Conservation (phyloP, 2,329 filamentous ascomycete species). For the Dactylellina sp. region DNA sequence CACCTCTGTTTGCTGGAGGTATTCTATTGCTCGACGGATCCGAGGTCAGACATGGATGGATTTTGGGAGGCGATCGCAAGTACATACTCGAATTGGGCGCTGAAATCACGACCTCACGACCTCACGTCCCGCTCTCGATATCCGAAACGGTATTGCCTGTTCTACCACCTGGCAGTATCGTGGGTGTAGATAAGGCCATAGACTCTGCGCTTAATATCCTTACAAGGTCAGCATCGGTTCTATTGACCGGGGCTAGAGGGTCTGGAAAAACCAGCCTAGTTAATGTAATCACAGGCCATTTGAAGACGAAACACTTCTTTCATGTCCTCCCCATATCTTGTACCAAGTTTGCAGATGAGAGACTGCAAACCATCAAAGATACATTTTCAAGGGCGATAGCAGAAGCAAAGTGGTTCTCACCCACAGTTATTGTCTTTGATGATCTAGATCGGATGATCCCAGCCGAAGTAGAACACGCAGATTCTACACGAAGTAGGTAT, state of each 20-base stretch:
- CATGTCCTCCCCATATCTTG: conserved; percentile 59
- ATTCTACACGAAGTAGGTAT: conserved; percentile 91
- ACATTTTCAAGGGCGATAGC: conserved; percentile 86
- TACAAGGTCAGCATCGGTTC: conserved; percentile 85
- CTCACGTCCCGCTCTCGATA: conserved; percentile 63
- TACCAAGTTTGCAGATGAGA: conserved; percentile 80
- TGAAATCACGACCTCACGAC: conserved; percentile 58
- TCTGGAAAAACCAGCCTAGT: conserved; percentile 88
- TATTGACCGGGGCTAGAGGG: conserved; percentile 88
- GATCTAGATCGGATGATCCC: conserved; percentile 94
- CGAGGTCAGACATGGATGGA: conserved; percentile 70
- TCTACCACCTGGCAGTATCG: conserved; percentile 66
- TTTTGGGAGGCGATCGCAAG: conserved; percentile 69
- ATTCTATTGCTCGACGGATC: conserved; percentile 77
- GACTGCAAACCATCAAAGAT: conserved; percentile 90
- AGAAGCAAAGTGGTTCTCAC: conserved; percentile 88
- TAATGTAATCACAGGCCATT: conserved; percentile 77
- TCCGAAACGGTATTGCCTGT: conserved; percentile 47
- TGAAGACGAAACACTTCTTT: conserved; percentile 64
- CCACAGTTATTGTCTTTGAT: conserved; percentile 85
- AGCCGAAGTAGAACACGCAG: conserved; percentile 91
- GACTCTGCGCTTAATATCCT: conserved; percentile 79
- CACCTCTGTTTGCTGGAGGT: conserved; percentile 73
- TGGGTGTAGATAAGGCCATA: conserved; percentile 85
- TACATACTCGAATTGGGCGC: conserved; percentile 52